Evolutionary conservation across 2,329 filamentous ascomycete genomes (phyloP).

Genomic region (Thielaviopsis populi): DNA sequence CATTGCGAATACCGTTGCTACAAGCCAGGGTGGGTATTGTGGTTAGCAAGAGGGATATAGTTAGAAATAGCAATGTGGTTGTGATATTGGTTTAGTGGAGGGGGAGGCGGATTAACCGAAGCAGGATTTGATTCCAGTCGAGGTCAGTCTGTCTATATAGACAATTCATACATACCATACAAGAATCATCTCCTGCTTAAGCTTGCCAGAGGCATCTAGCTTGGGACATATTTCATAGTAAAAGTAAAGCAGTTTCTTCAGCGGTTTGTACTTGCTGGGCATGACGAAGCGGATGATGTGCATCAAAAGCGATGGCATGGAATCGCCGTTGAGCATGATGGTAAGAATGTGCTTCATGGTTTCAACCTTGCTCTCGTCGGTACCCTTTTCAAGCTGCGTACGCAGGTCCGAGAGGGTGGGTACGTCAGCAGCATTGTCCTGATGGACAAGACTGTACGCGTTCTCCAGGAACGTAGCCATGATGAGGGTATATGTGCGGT

Average conservation of each 20-base stretch:
- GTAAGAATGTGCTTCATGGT: slow-evolving; percentile 94
- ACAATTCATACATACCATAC: slow-evolving; percentile 54
- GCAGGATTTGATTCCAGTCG: not conserved
- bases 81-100: not conserved
- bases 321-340: slow-evolving; percentile 95
- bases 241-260: slow-evolving; percentile 98
- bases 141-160: not conserved
- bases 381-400: slow-evolving; percentile 85
- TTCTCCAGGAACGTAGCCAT: slow-evolving; percentile 95
- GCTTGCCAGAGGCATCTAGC: slow-evolving; percentile 76
- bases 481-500: slow-evolving; percentile 26
- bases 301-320: slow-evolving; percentile 92
- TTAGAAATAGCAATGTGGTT: slow-evolving; percentile 20
- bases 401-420: slow-evolving; percentile 82
- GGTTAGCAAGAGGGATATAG: not conserved
- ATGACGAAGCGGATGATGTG: slow-evolving; percentile 99
- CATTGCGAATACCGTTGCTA: slow-evolving; percentile 95
- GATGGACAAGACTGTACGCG: slow-evolving; percentile 90
- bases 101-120: not conserved
- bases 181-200: slow-evolving; percentile 99
- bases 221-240: slow-evolving; percentile 99
- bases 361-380: slow-evolving; percentile 80
- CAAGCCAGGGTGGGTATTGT: slow-evolving; percentile 2
- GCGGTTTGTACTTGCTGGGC: slow-evolving; percentile 88
- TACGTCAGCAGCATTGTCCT: slow-evolving; percentile 91